Conservation (phyloP, 2,329 filamentous ascomycete genomes). For the Fusarium sp. region DNA sequence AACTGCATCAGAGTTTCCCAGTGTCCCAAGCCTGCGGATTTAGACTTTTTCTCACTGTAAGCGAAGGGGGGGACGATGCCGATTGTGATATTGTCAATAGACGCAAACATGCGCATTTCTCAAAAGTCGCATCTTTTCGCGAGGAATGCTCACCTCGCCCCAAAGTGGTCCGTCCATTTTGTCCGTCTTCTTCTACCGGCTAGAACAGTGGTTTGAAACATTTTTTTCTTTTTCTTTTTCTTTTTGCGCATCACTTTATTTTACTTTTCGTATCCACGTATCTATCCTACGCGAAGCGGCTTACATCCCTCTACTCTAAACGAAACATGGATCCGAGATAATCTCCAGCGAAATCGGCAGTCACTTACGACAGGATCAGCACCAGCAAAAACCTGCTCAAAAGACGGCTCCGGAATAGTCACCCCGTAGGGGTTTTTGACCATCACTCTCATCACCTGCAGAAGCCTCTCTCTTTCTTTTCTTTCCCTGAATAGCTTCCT, state of each 20-base stretch:
- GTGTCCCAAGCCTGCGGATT: not conserved
- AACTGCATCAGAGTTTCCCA: not conserved
- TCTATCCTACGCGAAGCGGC: too few species aligned
- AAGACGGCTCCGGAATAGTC: not conserved
- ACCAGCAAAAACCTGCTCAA: not conserved
- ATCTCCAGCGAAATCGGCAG: not conserved
- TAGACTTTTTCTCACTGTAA: constrained; percentile 1
- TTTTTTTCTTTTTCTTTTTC: not conserved
- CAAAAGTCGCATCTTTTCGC: constrained; percentile 11
- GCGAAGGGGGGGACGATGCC: constrained; percentile 14
- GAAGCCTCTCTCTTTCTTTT: not conserved
- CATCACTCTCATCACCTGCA: not conserved
- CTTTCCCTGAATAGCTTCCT: constrained; percentile 27
- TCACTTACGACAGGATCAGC: constrained; percentile 1
- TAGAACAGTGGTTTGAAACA: constrained; percentile 1
- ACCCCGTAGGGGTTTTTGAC: not conserved
- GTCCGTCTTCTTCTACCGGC: not conserved
- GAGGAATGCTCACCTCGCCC: constrained; percentile 2
- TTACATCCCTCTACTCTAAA: not conserved
- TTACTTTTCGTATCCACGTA: too few species aligned
- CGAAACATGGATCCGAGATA: constrained; percentile 24
- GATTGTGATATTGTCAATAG: not conserved
- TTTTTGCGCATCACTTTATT: too few species aligned
- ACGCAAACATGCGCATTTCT: constrained; percentile 2
- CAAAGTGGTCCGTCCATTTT: constrained; percentile 16